phyloP scores from a whole-genome alignment of 768 basidiomycete species.

The Boletus reticulatus region DNA sequence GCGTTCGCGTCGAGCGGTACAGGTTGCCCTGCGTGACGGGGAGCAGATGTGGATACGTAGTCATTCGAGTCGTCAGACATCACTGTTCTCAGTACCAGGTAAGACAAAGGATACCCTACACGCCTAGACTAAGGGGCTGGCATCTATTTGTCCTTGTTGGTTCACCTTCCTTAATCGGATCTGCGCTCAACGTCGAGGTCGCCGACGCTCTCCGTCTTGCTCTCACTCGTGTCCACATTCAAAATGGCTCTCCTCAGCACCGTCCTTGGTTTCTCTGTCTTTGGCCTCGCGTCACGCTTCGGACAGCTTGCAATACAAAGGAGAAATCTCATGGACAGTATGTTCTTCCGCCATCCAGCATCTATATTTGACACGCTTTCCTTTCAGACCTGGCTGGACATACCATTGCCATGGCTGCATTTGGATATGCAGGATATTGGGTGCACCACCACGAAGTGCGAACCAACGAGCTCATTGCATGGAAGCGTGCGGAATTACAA shows the following conservation, averaged over 20 bases:
- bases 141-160: constrained; percentile 28
- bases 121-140: background rate
- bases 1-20: constrained; percentile 21
- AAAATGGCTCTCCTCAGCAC: constrained; percentile 67
- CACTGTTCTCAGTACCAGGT: background rate
- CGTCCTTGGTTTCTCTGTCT: constrained; percentile 73
- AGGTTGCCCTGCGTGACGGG: background rate
- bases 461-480: constrained; percentile 57
- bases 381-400: constrained; percentile 70
- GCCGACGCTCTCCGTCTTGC: constrained; percentile 11
- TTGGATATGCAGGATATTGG: constrained; percentile 76
- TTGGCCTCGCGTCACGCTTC: constrained; percentile 80
- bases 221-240: background rate
- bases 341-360: constrained; percentile 33
- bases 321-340: constrained; percentile 77
- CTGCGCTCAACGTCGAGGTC: background rate
- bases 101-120: background rate
- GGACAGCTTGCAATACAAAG: constrained; percentile 88
- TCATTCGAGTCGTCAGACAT: constrained; percentile 16
- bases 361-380: background rate
- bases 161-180: constrained; percentile 12
- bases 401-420: constrained; percentile 61
- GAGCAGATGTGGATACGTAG: constrained; percentile 1
- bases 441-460: constrained; percentile 64
- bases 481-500: constrained; percentile 62